Evolutionary conservation across 148 eudicot species (phyloP).

Genomic region (Fallopia convolvulus): DNA sequence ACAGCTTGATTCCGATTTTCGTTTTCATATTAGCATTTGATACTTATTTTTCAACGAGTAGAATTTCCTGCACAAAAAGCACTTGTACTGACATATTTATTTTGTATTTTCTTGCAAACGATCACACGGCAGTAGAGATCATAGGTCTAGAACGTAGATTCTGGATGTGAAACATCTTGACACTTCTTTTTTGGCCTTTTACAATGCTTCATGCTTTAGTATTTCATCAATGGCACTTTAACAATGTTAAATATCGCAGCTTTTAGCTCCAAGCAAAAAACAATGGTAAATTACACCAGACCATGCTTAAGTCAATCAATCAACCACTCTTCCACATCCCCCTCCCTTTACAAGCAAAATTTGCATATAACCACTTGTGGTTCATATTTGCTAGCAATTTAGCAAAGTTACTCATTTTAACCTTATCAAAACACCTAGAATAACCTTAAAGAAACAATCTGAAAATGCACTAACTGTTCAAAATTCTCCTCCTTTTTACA

Average conservation of each 20-base stretch:
- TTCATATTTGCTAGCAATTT: neutral
- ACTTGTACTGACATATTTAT: neutral
- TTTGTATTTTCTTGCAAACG: neutral
- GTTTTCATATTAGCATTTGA: slow-evolving; percentile 55
- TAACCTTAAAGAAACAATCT: too few species aligned
- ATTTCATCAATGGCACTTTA: slow-evolving; percentile 79
- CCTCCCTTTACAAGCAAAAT: too few species aligned
- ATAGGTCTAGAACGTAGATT: slow-evolving; percentile 78
- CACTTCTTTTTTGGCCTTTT: slow-evolving; percentile 44
- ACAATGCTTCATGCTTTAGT: slow-evolving; percentile 45
- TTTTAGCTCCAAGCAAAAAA: slow-evolving; percentile 6
- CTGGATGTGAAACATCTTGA: slow-evolving; percentile 62
- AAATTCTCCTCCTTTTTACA: too few species aligned
- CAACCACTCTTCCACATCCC: too few species aligned
- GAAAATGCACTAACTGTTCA: neutral
- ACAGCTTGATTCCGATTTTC: slow-evolving; percentile 47
- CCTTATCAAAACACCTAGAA: too few species aligned
- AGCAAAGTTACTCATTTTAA: too few species aligned
- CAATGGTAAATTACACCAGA: neutral
- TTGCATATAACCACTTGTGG: too few species aligned
- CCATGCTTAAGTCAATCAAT: neutral
- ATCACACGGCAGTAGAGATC: slow-evolving; percentile 13
- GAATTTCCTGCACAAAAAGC: slow-evolving; percentile 24
- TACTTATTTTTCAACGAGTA: slow-evolving; percentile 58
- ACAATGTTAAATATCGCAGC: neutral